Conservation (phyloP, 345 rosid genomes). For the Gossypium sturtianum region DNA sequence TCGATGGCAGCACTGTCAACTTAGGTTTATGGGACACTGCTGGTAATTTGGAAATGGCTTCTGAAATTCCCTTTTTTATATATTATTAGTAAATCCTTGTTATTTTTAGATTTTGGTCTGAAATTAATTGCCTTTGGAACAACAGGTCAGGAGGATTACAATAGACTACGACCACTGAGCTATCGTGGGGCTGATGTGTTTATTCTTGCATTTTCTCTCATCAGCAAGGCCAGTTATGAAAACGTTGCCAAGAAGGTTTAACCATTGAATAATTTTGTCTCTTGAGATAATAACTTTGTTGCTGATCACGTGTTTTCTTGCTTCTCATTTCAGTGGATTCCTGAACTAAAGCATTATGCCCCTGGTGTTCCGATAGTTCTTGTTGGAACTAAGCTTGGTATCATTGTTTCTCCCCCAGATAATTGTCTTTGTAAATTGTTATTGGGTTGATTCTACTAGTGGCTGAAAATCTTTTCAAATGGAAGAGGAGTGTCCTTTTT, state of each 20-base stretch:
- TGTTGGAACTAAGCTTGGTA: constrained; percentile 51
- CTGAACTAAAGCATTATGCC: constrained; percentile 19
- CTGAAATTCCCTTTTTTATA: not conserved
- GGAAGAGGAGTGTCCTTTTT: not conserved
- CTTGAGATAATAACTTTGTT: not conserved
- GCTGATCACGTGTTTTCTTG: not conserved
- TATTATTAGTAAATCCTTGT: not conserved
- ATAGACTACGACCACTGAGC: constrained; percentile 76
- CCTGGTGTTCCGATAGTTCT: constrained; percentile 60
- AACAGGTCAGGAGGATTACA: constrained; percentile 93
- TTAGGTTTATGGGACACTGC: constrained; percentile 97
- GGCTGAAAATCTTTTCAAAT: not conserved
- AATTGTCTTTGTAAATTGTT: not conserved
- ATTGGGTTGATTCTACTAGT: not conserved
- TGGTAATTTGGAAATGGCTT: constrained; percentile 41
- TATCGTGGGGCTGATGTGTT: constrained; percentile 94
- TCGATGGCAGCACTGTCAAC: constrained; percentile 88
- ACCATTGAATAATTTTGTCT: constrained; percentile 2
- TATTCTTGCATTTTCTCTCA: constrained; percentile 89
- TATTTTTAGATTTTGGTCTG: constrained; percentile 8
- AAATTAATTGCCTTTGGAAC: not conserved
- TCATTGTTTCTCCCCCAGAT: not conserved
- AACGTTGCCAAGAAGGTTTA: constrained; percentile 86
- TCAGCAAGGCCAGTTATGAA: constrained; percentile 99
- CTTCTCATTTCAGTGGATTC: constrained; percentile 17